Base-by-base conservation (phyloP, 345 rosid genomes). In the Eucalyptus pauciflora region DNA sequence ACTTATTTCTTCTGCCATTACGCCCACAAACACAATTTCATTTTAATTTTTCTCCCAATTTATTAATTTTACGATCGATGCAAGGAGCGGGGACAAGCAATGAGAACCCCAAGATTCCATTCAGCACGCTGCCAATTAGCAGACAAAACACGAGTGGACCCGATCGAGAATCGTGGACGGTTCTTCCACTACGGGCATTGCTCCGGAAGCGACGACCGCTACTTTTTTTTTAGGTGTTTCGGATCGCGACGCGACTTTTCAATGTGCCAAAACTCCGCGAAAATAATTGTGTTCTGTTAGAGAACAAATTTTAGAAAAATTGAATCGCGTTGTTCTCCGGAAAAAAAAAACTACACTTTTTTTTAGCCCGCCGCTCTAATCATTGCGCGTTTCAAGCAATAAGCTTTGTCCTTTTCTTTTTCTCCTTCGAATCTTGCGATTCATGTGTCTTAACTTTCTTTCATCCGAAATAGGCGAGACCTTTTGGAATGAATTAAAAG, bases 361-460 rank as follows among this genome's bases (percentile, higher is more conserved):
- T 31, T 67, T 1, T 6, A n/a, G 10, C 24, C 10, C 43, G 20
- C 79, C 79, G 8, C 11, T 31, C 10, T 31, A 31, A 31, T 31
- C 43, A 17, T 0, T 37, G 37, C 16, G 16, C 37, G 10, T 31
- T 25, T 58, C n/a, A 1, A 2, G 64, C 13, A 1, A 25, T 0
- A 0, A 58, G 64, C 1, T 12, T 5, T 58, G 64, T 25, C 7
- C 7, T 58, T 25, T 58, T 58, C 29, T 58, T 4, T 62, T 29
- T 13, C 31, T 62, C n/a, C 16, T 62, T 62, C 18, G 4, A 29
- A 13, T 27, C 31, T 62, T 62, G 31, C 17, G 17, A 62, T 29
- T 62, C 71, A 6, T 0, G 33, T 1, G 16, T 29, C 71, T 29
- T 29, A 1, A 62, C 9, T 62, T 62, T 12, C 1, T 67, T 67